Conservation (phyloP, 441 rosid species). For the Erodium moschatum region DNA sequence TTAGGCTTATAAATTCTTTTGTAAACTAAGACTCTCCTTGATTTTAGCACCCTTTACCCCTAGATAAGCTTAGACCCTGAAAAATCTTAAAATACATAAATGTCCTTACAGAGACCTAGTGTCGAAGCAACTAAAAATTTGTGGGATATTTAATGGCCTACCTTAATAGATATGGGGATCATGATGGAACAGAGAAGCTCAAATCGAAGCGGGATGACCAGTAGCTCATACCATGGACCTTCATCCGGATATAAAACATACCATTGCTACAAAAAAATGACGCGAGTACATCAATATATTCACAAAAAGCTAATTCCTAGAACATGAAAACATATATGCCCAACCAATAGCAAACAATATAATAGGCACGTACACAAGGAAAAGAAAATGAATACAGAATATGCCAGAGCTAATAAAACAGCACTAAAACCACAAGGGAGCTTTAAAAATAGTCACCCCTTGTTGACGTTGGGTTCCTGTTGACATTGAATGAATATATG, state of each 20-base stretch:
- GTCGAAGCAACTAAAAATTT: background rate
- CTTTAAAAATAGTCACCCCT: background rate
- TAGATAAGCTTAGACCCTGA: background rate
- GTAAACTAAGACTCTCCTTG: background rate
- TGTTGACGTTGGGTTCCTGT: background rate
- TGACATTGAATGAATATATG: background rate
- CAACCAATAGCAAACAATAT: background rate
- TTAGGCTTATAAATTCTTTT: background rate
- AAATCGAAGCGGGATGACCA: slow-evolving; percentile 91
- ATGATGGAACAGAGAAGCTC: slow-evolving; percentile 98
- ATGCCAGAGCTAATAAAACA: background rate
- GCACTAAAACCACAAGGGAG: slow-evolving; percentile 2
- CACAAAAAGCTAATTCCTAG: background rate
- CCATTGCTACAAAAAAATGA: slow-evolving; percentile 66
- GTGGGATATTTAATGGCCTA: slow-evolving; percentile 18
- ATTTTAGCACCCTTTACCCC: background rate
- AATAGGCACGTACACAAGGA: background rate
- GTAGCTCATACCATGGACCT: slow-evolving; percentile 92
- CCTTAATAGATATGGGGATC: slow-evolving; percentile 99
- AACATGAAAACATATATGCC: background rate
- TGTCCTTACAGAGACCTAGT: background rate
- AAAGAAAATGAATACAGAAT: background rate
- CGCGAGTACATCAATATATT: background rate
- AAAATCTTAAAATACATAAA: background rate
- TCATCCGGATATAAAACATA: slow-evolving; percentile 83